phyloP scores from a whole-genome alignment of 2,329 filamentous ascomycete species.

The Hyphodiscus sp. region DNA sequence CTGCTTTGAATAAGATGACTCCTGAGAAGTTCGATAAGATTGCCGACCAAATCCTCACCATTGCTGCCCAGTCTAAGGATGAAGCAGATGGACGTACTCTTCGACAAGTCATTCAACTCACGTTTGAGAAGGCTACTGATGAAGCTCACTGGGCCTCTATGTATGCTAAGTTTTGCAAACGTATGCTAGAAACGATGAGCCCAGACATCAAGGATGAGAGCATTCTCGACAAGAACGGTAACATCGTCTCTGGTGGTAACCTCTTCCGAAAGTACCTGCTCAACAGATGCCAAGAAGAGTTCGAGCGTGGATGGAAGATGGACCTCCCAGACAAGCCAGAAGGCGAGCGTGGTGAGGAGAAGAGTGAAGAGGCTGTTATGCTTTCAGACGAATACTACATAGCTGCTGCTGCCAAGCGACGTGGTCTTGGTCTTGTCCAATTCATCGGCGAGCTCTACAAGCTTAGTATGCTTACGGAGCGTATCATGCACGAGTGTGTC shows the following conservation, averaged over 20 bases:
- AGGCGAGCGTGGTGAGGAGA: conserved; percentile 47
- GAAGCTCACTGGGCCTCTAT: conserved; percentile 98
- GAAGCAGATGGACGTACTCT: conserved; percentile 91
- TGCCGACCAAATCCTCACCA: conserved; percentile 83
- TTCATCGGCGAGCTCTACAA: conserved; percentile 99
- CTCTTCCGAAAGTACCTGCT: conserved; percentile 98
- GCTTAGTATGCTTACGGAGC: conserved; percentile 94
- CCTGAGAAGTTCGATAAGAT: conserved; percentile 98
- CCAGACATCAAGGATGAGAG: conserved; percentile 91
- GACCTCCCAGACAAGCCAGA: conserved; percentile 76
- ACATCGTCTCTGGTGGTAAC: conserved; percentile 84
- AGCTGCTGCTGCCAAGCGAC: conserved; percentile 89
- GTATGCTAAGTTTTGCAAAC: conserved; percentile 98
- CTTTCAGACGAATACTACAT: conserved; percentile 95
- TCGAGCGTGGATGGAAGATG: conserved; percentile 94
- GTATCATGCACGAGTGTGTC: conserved; percentile 99
- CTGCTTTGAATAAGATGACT: conserved; percentile 98
- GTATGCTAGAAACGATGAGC: conserved; percentile 94
- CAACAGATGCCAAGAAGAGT: conserved; percentile 97
- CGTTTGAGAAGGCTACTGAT: conserved; percentile 97
- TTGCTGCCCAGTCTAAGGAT: conserved; percentile 91
- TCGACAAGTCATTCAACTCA: conserved; percentile 96
- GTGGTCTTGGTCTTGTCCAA: conserved; percentile 94
- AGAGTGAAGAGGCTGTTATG: conserved; percentile 67
- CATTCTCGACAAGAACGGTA: conserved; percentile 83